Conservation (phyloP, 192 early-diverging fungal genomes). For the Glomus cerebriforme region DNA sequence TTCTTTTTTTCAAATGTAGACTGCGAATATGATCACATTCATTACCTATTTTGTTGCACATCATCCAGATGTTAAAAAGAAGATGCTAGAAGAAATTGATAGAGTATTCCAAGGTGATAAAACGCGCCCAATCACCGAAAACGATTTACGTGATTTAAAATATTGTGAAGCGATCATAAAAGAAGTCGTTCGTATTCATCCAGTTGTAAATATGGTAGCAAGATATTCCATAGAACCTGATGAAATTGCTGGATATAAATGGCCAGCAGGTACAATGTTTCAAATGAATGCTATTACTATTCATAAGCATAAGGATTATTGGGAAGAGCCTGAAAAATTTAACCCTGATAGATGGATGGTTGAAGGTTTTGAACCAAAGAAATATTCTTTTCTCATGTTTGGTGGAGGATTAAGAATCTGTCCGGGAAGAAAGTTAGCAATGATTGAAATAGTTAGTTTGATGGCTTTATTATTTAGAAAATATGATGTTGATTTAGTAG, state of each 20-base stretch:
- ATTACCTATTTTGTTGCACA: conserved; percentile 17
- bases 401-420: conserved; percentile 6
- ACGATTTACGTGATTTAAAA: not conserved
- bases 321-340: not conserved
- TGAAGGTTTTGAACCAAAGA: not conserved
- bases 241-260: conserved; percentile 22
- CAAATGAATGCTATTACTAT: not conserved
- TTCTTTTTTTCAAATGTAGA: not conserved
- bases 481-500: conserved; percentile 4
- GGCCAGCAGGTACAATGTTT: not conserved
- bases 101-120: not conserved
- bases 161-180: conserved; percentile 25
- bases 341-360: not conserved
- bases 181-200: not conserved
- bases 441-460: not conserved
- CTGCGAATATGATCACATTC: not conserved
- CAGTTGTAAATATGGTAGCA: not conserved
- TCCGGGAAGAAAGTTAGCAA: conserved; percentile 25
- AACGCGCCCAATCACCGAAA: not conserved
- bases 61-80: not conserved
- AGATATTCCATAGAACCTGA: not conserved
- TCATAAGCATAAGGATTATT: not conserved
- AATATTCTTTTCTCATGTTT: conserved; percentile 2
- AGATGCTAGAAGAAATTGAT: conserved; percentile 5
- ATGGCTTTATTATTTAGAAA: conserved; percentile 7